A percentile compares a stretch with the other conserved stretches of the same genome.
Conservation (phyloP, 2,329 filamentous ascomycete species). For the Orbilia oligospora region DNA sequence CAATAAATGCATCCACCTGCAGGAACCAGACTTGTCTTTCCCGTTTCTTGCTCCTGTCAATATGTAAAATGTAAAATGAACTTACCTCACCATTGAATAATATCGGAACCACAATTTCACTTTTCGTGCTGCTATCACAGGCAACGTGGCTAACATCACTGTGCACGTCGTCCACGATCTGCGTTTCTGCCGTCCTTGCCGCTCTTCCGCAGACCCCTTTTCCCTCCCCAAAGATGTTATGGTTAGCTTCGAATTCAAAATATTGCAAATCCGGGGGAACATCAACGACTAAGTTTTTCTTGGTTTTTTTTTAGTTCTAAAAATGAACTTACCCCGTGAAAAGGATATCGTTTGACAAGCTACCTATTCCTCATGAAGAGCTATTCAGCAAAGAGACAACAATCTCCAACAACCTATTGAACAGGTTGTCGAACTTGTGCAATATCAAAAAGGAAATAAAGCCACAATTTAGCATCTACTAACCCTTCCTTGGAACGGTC, state of each 20-base stretch:
- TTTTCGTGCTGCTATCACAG: conserved; percentile 81
- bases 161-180: conserved; percentile 79
- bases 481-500: conserved; percentile 84
- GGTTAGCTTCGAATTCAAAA: conserved; percentile 21
- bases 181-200: conserved; percentile 74
- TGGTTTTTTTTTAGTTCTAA: too few species aligned
- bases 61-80: conserved; percentile 17
- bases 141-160: conserved; percentile 84
- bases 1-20: conserved; percentile 63
- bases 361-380: conserved; percentile 64
- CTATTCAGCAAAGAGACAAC: conserved; percentile 8
- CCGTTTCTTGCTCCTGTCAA: conserved; percentile 27
- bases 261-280: conserved; percentile 3
- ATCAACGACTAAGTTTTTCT: too few species aligned
- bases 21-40: conserved; percentile 61
- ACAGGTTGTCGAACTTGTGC: too few species aligned
- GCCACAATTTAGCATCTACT: conserved; percentile 5
- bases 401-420: background rate
- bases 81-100: conserved; percentile 70
- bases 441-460: too few species aligned
- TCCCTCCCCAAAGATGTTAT: conserved; percentile 18
- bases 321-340: conserved; percentile 56
- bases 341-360: conserved; percentile 84
- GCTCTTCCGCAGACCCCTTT: conserved; percentile 82
- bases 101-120: conserved; percentile 86